Percentiles rank a stretch among this genome's conserved stretches.
phyloP scores from a whole-genome alignment of 768 basidiomycete genomes.

The Podaxis mareebaensis region DNA sequence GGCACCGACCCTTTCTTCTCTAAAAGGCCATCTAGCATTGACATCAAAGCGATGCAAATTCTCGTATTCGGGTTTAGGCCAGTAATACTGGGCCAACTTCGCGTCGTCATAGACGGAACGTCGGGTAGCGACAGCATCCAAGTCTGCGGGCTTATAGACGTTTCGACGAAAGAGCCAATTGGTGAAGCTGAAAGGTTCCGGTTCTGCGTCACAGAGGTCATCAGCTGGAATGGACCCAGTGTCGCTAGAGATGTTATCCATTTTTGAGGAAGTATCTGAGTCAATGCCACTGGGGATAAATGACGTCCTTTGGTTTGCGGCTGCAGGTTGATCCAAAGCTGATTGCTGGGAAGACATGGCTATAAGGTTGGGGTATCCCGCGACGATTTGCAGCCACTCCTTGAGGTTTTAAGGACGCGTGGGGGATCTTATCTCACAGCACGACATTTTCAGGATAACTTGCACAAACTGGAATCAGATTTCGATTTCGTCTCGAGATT shows the following conservation, averaged over 20 bases:
- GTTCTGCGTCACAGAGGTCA: conserved; percentile 37
- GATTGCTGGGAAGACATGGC: background rate
- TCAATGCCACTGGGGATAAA: background rate
- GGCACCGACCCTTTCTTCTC: conserved; percentile 47
- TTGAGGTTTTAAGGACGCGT: background rate
- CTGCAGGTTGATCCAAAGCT: background rate
- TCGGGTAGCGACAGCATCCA: conserved; percentile 46
- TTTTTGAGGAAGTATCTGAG: background rate
- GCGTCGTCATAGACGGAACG: conserved; percentile 57
- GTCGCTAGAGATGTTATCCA: background rate
- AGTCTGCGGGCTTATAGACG: conserved; percentile 25
- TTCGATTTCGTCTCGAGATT: background rate
- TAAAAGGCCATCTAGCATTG: conserved; percentile 57
- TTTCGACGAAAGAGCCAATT: conserved; percentile 35
- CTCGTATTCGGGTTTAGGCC: conserved; percentile 54
- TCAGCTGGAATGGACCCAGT: conserved; percentile 16
- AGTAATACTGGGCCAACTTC: conserved; percentile 43
- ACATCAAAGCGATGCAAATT: conserved; percentile 51
- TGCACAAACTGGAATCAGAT: background rate
- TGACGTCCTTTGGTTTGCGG: background rate
- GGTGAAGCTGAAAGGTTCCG: conserved; percentile 35
- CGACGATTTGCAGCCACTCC: background rate
- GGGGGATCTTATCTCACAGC: conserved; percentile 2
- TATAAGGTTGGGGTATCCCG: background rate
- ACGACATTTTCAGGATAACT: background rate